phyloP scores from a whole-genome alignment of 495 filamentous ascomycete genomes.

The Aspergillus egyptiacus region DNA sequence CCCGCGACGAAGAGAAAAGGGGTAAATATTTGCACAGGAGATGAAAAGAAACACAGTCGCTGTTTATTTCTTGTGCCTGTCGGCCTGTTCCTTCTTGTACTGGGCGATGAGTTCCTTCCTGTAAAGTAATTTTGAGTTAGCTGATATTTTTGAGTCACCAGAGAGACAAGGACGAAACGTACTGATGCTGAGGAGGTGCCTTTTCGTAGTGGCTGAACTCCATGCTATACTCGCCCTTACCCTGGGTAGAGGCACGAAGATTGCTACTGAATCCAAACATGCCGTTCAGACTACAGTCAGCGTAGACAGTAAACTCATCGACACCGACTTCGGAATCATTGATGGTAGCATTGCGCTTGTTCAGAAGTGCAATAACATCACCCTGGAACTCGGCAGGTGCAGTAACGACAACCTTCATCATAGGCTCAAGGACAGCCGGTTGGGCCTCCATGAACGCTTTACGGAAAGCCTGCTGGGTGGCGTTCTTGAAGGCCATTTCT shows the following conservation, averaged over 20 bases:
- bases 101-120: constrained; percentile 85
- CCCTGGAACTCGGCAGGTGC: constrained; percentile 98
- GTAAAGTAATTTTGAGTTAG: constrained; percentile 6
- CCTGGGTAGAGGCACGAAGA: constrained; percentile 89
- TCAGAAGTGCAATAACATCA: constrained; percentile 86
- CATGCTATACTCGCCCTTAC: constrained; percentile 98
- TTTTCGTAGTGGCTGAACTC: constrained; percentile 94
- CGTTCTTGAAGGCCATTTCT: constrained; percentile 96
- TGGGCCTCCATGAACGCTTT: constrained; percentile 79
- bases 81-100: constrained; percentile 78
- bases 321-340: constrained; percentile 91
- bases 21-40: constrained; percentile 7
- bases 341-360: constrained; percentile 93
- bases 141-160: background rate
- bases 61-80: constrained; percentile 61
- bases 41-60: background rate
- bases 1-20: constrained; percentile 10
- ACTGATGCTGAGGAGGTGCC: constrained; percentile 85
- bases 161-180: constrained; percentile 35
- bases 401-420: constrained; percentile 97
- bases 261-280: constrained; percentile 97
- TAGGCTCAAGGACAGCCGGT: constrained; percentile 81
- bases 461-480: constrained; percentile 94
- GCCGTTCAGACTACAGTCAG: constrained; percentile 85
- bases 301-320: constrained; percentile 92